A percentile compares a stretch with the other conserved stretches of the same genome.
Evolutionary conservation across 768 basidiomycete species (phyloP).

Genomic region (Cystofilobasidium capitatum): DNA sequence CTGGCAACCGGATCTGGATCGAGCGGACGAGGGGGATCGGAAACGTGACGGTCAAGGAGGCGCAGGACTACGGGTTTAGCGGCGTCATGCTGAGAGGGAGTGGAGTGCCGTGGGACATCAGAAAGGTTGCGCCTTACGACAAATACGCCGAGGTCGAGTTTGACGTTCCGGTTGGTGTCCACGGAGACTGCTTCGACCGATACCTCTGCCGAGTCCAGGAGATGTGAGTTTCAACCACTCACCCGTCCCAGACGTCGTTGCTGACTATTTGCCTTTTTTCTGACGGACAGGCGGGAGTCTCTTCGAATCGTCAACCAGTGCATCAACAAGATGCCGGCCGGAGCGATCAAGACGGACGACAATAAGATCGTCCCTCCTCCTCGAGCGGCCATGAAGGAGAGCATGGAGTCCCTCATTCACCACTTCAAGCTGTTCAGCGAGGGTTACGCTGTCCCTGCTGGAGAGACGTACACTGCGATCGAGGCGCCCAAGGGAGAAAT

Average conservation of each 20-base stretch:
- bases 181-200: constrained; percentile 76
- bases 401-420: constrained; percentile 94
- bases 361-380: constrained; percentile 95
- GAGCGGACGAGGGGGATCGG: constrained; percentile 84
- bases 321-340: constrained; percentile 91
- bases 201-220: constrained; percentile 97
- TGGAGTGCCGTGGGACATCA: constrained; percentile 86
- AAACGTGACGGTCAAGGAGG: constrained; percentile 80
- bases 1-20: constrained; percentile 97
- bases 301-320: constrained; percentile 81
- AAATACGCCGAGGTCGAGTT: constrained; percentile 98
- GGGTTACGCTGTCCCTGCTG: constrained; percentile 79
- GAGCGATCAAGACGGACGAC: constrained; percentile 88
- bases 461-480: constrained; percentile 90
- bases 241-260: too few species aligned
- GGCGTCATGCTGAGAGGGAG: constrained; percentile 95
- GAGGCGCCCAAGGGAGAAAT: constrained; percentile 99
- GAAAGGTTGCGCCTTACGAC: constrained; percentile 83
- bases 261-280: neutral
- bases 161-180: constrained; percentile 90
- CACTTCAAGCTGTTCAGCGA: constrained; percentile 99
- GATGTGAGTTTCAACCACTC: too few species aligned
- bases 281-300: constrained; percentile 53
- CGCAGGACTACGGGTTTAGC: constrained; percentile 82
- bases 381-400: constrained; percentile 97